These are phyloP conservation scores for Aspergillus sp. DNA, from an alignment of 2,329 filamentous ascomycete genomes.

Conservation along the genomic window DNA sequence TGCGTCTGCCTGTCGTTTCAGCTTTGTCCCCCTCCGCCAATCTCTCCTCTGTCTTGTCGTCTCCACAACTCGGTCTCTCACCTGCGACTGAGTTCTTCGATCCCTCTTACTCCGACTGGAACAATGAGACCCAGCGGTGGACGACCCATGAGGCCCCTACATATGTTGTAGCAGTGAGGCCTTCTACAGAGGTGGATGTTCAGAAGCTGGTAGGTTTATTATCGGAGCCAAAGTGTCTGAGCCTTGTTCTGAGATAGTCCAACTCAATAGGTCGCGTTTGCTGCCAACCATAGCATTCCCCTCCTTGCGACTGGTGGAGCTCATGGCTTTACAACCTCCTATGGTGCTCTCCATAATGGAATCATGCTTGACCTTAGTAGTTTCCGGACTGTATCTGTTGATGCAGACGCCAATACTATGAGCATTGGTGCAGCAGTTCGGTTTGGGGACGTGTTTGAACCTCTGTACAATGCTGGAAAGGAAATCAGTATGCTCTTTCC, in stretches of 20 bases:
- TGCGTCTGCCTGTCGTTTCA: background rate
- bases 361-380: conserved; percentile 1
- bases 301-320: background rate
- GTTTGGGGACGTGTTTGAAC: conserved; percentile 1
- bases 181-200: background rate
- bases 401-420: background rate
- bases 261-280: background rate
- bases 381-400: background rate
- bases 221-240: background rate
- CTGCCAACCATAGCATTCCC: conserved; percentile 2
- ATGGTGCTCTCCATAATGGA: conserved; percentile 1
- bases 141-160: background rate
- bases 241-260: background rate
- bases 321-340: conserved; percentile 1
- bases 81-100: background rate
- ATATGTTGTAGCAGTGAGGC: background rate
- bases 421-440: background rate
- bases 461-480: conserved; percentile 1
- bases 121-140: background rate
- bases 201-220: background rate
- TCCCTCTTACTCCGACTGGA: background rate
- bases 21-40: background rate
- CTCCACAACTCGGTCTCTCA: background rate
- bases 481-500: background rate
- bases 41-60: background rate